Conservation (phyloP, 352 stramenopile species). For the Elongisporangium prolatum region DNA sequence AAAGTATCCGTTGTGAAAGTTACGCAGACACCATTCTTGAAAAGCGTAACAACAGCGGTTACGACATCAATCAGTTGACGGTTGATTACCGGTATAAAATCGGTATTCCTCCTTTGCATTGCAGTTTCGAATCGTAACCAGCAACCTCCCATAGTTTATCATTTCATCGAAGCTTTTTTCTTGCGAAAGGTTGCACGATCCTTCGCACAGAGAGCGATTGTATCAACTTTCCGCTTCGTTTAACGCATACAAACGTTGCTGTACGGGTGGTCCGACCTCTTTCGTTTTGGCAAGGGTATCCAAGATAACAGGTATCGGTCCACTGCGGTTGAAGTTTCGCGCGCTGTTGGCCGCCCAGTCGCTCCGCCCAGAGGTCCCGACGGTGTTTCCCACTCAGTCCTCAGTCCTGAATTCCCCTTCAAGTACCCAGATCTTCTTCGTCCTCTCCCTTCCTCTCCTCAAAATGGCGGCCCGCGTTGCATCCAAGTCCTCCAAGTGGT, state of each 20-base stretch:
- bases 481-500: slow-evolving; percentile 23
- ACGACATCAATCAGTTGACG: neutral
- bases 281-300: neutral
- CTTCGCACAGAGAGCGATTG: neutral
- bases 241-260: neutral
- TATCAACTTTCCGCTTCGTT: neutral
- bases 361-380: neutral
- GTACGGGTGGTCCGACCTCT: neutral
- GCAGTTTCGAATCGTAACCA: neutral
- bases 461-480: slow-evolving; percentile 30
- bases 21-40: neutral
- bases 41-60: neutral
- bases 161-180: neutral
- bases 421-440: slow-evolving; percentile 3
- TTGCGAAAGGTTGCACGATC: neutral
- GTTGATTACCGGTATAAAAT: neutral
- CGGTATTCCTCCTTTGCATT: neutral
- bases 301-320: neutral
- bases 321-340: neutral
- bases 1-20: neutral
- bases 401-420: slow-evolving; percentile 18
- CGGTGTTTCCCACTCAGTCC: neutral
- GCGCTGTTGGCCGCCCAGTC: neutral
- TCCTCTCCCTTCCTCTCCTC: neutral
- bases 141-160: neutral